Conservation (phyloP, 306 rosid genomes). For the Quercus aquifolioides region DNA sequence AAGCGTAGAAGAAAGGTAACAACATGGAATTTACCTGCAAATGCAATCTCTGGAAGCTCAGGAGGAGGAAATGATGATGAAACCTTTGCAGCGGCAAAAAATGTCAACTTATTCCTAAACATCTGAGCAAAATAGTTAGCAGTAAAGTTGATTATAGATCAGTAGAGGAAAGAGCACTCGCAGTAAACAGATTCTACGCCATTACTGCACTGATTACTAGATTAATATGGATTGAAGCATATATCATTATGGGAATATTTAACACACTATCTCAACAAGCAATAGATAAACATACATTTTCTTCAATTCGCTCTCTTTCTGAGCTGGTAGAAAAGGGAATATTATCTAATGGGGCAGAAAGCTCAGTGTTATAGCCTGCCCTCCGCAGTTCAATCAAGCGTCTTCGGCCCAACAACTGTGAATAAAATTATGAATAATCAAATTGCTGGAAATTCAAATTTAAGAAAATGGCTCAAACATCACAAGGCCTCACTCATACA, state of each 20-base stretch:
- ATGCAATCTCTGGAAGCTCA: conserved; percentile 91
- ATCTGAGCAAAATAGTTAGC: conserved; percentile 40
- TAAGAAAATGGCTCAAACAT: conserved; percentile 21
- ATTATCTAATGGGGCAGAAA: conserved; percentile 89
- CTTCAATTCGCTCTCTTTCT: conserved; percentile 81
- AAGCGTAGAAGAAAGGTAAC: background rate
- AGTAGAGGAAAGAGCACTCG: background rate
- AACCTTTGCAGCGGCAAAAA: conserved; percentile 91
- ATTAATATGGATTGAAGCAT: background rate
- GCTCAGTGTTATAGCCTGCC: conserved; percentile 90
- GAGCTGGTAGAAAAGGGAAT: conserved; percentile 60
- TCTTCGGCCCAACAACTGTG: conserved; percentile 83
- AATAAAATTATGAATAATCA: conserved; percentile 20
- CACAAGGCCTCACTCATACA: conserved; percentile 36
- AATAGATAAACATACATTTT: conserved; percentile 48
- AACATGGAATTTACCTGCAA: conserved; percentile 66
- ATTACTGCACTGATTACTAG: background rate
- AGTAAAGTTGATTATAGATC: conserved; percentile 7
- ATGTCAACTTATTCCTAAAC: conserved; percentile 73
- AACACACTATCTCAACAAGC: background rate
- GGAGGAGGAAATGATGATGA: conserved; percentile 94
- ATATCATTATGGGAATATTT: background rate
- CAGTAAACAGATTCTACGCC: background rate
- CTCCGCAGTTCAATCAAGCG: conserved; percentile 73
- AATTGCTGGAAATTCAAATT: conserved; percentile 19